Evolutionary conservation across 192 early-diverging fungal genomes (phyloP).

Genomic region (Backusella australiensis): DNA sequence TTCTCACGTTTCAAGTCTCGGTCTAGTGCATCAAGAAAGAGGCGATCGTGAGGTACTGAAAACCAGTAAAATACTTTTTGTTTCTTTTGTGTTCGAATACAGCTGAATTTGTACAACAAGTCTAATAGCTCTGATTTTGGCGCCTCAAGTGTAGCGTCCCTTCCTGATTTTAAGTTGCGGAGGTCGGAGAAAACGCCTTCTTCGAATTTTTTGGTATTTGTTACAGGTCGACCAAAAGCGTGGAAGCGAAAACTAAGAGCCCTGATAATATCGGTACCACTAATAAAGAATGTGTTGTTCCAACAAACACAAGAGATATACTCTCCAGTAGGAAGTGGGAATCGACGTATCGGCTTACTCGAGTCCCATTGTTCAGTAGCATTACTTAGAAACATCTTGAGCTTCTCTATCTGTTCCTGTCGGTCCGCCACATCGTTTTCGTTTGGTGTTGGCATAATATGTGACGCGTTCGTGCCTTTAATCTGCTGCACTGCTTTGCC

Average conservation of each 20-base stretch:
- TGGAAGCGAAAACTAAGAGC: conserved; percentile 90
- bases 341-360: conserved; percentile 54
- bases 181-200: conserved; percentile 97
- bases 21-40: conserved; percentile 95
- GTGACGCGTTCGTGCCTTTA: background rate
- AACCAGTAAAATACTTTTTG: conserved; percentile 99
- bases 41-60: conserved; percentile 89
- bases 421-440: conserved; percentile 17
- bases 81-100: conserved; percentile 98
- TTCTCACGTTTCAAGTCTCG: conserved; percentile 94
- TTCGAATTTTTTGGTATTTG: conserved; percentile 95
- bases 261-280: conserved; percentile 94
- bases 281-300: conserved; percentile 92
- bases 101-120: conserved; percentile 91
- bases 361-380: conserved; percentile 65
- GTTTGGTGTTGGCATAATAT: conserved; percentile 22
- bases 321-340: conserved; percentile 80
- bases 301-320: conserved; percentile 88
- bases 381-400: conserved; percentile 59
- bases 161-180: conserved; percentile 91
- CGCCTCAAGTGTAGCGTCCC: conserved; percentile 88
- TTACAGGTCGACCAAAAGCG: conserved; percentile 82
- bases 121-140: conserved; percentile 94
- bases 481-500: background rate
- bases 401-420: conserved; percentile 41